Evolutionary conservation across 2,329 filamentous ascomycete species (phyloP), one percentile per base, ranked within the genome.

Genomic region (Acarospora socialis): DNA sequence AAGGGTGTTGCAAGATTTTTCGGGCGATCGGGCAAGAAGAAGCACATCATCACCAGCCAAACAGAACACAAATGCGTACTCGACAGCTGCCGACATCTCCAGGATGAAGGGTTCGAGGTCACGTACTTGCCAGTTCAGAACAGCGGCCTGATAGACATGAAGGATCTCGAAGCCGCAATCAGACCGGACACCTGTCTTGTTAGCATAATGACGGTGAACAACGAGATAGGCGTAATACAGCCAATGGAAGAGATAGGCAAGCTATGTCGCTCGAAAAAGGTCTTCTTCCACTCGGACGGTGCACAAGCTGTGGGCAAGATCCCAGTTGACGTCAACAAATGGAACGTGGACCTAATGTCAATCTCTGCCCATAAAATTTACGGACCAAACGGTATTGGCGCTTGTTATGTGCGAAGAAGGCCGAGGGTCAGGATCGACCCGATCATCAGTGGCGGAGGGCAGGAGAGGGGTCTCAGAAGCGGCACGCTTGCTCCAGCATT

Each of bases 291-390:
- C 61, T 92, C 84, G 15, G 90, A 98, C 55, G 90, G 70, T 31
- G 90, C 90, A 1, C 90, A 98, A 61, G 90, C 90, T 10, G 86
- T 95, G n/a, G 90, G 90, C 51, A 98, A 98, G 66, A 94, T 98
- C 30, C 83, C 86, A 0, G 63, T 98, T 28, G 84, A 94, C 48
- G 90, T 98, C 50, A 94, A 95, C 57, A 81, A 82, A 57, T 87
- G 93, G 83, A 92, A 94, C 56, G 78, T 98, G 43, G 90, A 98
- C 53, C 63, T 98, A 51, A 94, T 98, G 87, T 95, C 87, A 18
- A 94, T 98, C 39, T 95, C 90, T 6, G 86, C 82, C 18, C 90
- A 98, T 63, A 98, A 98, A 61, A 92, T 98, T 33, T 98, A 98
- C 53, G 90, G 90, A 16, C 90, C 90, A 33, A 98, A 93, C 66